phyloP scores from a whole-genome alignment of 768 basidiomycete species.

The Rhizopogon rudus region DNA sequence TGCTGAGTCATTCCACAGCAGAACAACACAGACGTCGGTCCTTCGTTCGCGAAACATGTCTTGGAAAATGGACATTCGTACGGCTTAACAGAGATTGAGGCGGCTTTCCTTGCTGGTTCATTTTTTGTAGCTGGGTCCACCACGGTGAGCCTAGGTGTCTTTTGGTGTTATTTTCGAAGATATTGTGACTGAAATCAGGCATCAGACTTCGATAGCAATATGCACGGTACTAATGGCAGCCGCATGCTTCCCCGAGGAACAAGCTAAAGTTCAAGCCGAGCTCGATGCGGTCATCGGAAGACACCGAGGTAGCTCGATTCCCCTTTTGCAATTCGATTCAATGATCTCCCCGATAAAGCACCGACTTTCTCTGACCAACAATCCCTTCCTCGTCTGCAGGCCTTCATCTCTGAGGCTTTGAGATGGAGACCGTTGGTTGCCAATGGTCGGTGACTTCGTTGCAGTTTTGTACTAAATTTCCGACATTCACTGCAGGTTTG shows the following conservation, averaged over 20 bases:
- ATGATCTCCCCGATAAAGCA: not conserved
- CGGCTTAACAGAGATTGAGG: too few species aligned
- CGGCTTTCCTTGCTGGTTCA: too few species aligned
- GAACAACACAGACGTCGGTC: not conserved
- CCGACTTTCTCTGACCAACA: not conserved
- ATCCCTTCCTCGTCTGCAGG: not conserved
- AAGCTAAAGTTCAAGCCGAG: too few species aligned
- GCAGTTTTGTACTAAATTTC: too few species aligned
- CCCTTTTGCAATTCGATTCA: not conserved
- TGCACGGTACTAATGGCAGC: not conserved
- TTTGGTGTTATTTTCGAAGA: too few species aligned
- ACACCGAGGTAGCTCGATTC: not conserved
- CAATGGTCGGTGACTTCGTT: constrained; percentile 6
- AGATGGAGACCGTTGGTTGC: constrained; percentile 5
- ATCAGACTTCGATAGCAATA: not conserved
- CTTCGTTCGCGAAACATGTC: not conserved
- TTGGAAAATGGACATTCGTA: too few species aligned
- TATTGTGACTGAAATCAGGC: not conserved
- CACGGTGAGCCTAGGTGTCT: too few species aligned
- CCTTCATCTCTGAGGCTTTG: too few species aligned
- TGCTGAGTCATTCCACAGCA: not conserved
- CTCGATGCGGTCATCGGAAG: not conserved
- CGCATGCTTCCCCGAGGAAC: too few species aligned
- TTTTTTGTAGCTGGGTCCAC: too few species aligned
- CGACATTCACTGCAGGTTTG: too few species aligned